A percentile compares a stretch with the other conserved stretches of the same genome.
Conservation (phyloP, 352 stramenopile species). For the Phytophthora tubulina region DNA sequence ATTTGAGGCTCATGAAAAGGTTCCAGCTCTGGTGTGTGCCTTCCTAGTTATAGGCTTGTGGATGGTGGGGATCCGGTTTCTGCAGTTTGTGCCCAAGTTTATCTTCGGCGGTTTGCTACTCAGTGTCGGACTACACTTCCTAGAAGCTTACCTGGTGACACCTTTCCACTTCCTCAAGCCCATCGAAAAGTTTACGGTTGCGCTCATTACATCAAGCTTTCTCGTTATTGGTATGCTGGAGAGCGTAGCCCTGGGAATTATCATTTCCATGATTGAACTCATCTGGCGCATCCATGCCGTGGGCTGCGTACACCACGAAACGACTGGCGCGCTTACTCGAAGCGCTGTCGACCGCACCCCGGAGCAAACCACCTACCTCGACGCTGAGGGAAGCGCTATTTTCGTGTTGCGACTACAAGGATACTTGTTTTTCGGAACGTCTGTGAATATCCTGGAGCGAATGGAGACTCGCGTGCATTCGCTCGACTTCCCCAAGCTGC, state of each 20-base stretch:
- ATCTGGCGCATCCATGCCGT: conserved; percentile 85
- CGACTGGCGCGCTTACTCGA: conserved; percentile 64
- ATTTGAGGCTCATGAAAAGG: conserved; percentile 81
- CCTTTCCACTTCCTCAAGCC: conserved; percentile 81
- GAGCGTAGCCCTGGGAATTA: conserved; percentile 75
- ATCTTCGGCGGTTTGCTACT: conserved; percentile 83
- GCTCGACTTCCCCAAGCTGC: conserved; percentile 64
- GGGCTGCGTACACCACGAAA: conserved; percentile 83
- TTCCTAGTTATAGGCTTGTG: conserved; percentile 66
- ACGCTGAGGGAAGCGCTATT: conserved; percentile 62
- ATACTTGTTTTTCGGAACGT: conserved; percentile 87
- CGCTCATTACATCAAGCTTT: conserved; percentile 78
- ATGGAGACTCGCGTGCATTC: conserved; percentile 78
- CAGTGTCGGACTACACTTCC: conserved; percentile 80
- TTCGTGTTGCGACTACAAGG: conserved; percentile 83
- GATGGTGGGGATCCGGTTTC: conserved; percentile 67
- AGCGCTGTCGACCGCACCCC: conserved; percentile 76
- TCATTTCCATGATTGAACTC: conserved; percentile 85
- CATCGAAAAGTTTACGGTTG: conserved; percentile 68
- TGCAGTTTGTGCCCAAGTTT: conserved; percentile 87
- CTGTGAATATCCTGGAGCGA: conserved; percentile 78
- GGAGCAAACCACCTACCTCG: conserved; percentile 66
- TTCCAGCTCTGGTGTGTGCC: conserved; percentile 77
- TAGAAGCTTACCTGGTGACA: conserved; percentile 80
- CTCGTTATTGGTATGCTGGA: conserved; percentile 78